A percentile compares a stretch with the other conserved stretches of the same genome.
Evolutionary conservation across 176 grass and related monocot genomes (phyloP).

Genomic region (Cenchrus purpureus): DNA sequence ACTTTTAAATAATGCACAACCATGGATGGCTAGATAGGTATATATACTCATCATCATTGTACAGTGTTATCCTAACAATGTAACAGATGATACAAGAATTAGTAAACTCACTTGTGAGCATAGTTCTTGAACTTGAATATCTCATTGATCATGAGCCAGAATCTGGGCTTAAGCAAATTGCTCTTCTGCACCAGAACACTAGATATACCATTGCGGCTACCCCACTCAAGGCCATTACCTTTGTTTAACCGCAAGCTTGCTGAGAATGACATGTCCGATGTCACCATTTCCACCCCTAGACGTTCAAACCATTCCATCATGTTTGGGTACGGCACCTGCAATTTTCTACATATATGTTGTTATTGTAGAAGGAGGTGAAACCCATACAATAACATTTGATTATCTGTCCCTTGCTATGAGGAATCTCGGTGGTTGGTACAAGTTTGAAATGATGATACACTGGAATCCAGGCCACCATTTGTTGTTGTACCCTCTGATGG

Average conservation of each 20-base stretch:
- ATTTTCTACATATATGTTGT: neutral
- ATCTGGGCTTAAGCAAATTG: conserved; percentile 64
- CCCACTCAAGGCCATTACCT: conserved; percentile 59
- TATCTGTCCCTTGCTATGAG: too few species aligned
- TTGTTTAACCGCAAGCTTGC: conserved; percentile 52
- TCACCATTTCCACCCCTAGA: conserved; percentile 79
- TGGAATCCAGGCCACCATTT: too few species aligned
- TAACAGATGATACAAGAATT: too few species aligned
- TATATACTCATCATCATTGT: too few species aligned
- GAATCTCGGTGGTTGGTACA: too few species aligned
- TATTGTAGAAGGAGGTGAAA: too few species aligned
- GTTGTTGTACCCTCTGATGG: too few species aligned
- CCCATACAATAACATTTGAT: too few species aligned
- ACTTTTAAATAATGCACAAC: too few species aligned
- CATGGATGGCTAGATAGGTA: too few species aligned
- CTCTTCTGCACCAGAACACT: conserved; percentile 70
- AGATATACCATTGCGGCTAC: conserved; percentile 59
- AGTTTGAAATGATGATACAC: too few species aligned
- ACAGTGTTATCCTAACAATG: too few species aligned
- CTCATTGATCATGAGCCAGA: conserved; percentile 70
- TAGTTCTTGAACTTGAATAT: conserved; percentile 71
- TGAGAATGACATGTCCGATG: conserved; percentile 74
- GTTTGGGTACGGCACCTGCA: conserved; percentile 82
- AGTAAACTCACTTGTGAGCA: conserved; percentile 28
- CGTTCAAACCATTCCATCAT: conserved; percentile 81